A percentile compares a stretch with the other conserved stretches of the same genome.
Conservation (phyloP, 2,329 filamentous ascomycete genomes). For the Calonectria henricotiae region DNA sequence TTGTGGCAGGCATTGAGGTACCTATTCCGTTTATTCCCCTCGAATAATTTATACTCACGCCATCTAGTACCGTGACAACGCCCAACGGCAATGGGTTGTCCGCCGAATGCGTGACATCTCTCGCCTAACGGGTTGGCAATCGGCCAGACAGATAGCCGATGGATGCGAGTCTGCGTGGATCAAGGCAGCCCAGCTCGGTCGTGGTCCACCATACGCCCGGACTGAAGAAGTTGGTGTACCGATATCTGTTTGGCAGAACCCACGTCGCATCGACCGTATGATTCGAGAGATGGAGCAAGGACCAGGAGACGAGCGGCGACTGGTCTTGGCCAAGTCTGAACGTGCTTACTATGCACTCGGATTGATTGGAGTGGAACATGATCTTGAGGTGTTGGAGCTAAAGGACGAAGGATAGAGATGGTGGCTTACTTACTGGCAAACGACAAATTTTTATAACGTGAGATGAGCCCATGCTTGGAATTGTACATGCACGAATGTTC, state of each 20-base stretch:
- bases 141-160: constrained; percentile 83
- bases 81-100: constrained; percentile 85
- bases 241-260: constrained; percentile 65
- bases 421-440: background rate
- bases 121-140: constrained; percentile 89
- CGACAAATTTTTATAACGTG: constrained; percentile 11
- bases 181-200: constrained; percentile 80
- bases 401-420: constrained; percentile 58
- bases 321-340: constrained; percentile 76
- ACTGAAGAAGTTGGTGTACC: constrained; percentile 59
- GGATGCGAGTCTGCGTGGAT: constrained; percentile 91
- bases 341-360: constrained; percentile 85
- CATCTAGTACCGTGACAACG: constrained; percentile 77
- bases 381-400: constrained; percentile 77
- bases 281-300: constrained; percentile 65
- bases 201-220: constrained; percentile 82
- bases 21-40: constrained; percentile 35
- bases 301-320: constrained; percentile 59
- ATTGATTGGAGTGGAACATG: constrained; percentile 83
- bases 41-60: constrained; percentile 40
- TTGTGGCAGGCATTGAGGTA: constrained; percentile 87
- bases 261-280: constrained; percentile 68
- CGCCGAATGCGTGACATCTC: constrained; percentile 82
- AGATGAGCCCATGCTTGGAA: constrained; percentile 30
- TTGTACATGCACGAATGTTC: constrained; percentile 10